Conservation (phyloP, 805 yeast species). For the Lachancea thermotolerans region DNA sequence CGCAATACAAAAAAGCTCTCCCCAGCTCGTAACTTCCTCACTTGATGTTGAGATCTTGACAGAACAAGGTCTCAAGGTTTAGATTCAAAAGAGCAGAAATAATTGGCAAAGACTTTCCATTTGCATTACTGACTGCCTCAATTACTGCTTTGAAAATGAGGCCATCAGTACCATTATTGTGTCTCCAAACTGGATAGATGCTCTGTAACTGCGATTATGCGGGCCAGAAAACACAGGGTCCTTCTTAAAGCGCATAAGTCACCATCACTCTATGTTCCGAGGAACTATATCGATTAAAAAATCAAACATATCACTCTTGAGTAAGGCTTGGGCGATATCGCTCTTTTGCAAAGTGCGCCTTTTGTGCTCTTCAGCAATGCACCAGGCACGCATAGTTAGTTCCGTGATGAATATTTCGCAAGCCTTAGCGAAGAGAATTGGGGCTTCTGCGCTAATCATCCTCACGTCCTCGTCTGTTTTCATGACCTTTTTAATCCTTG, state of each 20-base stretch:
- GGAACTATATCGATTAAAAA: conserved; percentile 95
- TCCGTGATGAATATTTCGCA: conserved; percentile 97
- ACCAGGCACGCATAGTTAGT: conserved; percentile 98
- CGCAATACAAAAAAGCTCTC: too few relatives aligned
- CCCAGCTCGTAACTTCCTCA: too few relatives aligned
- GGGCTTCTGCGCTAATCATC: conserved; percentile 98
- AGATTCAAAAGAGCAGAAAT: neutral
- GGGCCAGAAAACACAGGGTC: too few relatives aligned
- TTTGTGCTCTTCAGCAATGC: conserved; percentile 94
- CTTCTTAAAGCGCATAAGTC: too few relatives aligned
- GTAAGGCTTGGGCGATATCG: conserved; percentile 92
- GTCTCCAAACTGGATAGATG: too few relatives aligned
- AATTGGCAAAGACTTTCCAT: neutral
- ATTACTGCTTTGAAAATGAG: too few relatives aligned
- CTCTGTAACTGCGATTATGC: too few relatives aligned
- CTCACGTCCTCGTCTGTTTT: conserved; percentile 95
- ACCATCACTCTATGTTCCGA: conserved; percentile 48
- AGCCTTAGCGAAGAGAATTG: conserved; percentile 94
- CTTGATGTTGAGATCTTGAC: too few relatives aligned
- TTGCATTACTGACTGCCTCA: too few relatives aligned
- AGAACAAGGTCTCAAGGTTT: too few relatives aligned
- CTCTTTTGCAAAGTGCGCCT: conserved; percentile 89
- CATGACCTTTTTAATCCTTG: conserved; percentile 95
- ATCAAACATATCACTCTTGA: conserved; percentile 95
- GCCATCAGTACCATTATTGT: too few relatives aligned